phyloP scores from a whole-genome alignment of 2,329 filamentous ascomycete species.

The Fusarium sp. region DNA sequence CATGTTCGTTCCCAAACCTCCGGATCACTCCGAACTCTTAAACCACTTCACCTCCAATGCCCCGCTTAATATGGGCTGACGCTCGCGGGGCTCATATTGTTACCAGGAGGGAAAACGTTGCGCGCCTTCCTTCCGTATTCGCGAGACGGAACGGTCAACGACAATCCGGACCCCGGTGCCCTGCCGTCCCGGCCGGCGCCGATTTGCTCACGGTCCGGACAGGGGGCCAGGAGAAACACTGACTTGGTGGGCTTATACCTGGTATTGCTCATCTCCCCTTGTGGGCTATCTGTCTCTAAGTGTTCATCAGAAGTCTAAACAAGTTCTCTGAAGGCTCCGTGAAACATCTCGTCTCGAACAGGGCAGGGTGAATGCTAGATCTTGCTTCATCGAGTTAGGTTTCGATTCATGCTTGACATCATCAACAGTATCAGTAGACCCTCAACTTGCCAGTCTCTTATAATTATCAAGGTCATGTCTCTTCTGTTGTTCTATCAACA shows the following conservation, averaged over 20 bases:
- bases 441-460: too few species aligned
- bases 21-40: constrained; percentile 45
- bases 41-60: constrained; percentile 31
- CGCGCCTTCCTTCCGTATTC: constrained; percentile 43
- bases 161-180: constrained; percentile 4
- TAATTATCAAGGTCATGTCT: background rate
- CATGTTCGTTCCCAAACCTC: constrained; percentile 30
- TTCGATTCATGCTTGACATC: too few species aligned
- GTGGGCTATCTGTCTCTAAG: too few species aligned
- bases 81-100: constrained; percentile 20
- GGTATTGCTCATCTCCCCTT: too few species aligned
- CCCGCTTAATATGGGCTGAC: constrained; percentile 48
- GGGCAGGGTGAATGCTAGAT: background rate
- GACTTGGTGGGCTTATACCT: background rate
- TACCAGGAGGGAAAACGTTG: constrained; percentile 9
- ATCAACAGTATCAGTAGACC: too few species aligned
- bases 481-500: too few species aligned
- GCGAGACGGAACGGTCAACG: constrained; percentile 27
- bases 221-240: constrained; percentile 13
- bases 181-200: constrained; percentile 31
- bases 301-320: too few species aligned
- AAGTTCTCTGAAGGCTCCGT: background rate
- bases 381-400: too few species aligned
- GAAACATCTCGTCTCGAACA: too few species aligned
- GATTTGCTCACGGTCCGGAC: constrained; percentile 22